Percentiles rank a stretch among this genome's conserved stretches.
phyloP scores from a whole-genome alignment of 495 filamentous ascomycete genomes.

The Parachaetomium inaequale region DNA sequence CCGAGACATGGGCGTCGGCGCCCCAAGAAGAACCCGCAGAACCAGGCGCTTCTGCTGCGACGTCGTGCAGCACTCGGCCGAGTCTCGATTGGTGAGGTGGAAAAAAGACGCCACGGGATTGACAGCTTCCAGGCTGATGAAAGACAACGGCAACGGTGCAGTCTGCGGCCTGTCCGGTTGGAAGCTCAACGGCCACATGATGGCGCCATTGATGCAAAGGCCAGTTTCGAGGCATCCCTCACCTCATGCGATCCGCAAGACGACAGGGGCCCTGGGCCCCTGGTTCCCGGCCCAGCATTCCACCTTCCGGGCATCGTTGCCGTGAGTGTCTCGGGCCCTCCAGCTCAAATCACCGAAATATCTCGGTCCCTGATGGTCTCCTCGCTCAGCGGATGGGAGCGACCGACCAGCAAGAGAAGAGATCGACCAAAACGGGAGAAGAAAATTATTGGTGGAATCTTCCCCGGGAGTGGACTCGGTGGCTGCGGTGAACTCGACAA shows the following conservation, averaged over 20 bases:
- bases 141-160: not conserved
- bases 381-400: too few species aligned
- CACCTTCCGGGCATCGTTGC: not conserved
- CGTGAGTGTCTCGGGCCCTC: not conserved
- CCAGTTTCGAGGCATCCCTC: not conserved
- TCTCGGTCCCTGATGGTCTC: not conserved
- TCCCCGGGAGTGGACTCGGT: too few species aligned
- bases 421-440: not conserved
- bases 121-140: too few species aligned
- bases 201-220: not conserved
- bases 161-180: not conserved
- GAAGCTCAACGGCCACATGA: not conserved
- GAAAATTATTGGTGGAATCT: not conserved
- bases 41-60: not conserved
- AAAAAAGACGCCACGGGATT: not conserved
- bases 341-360: conserved; percentile 2
- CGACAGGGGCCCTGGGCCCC: not conserved
- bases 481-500: not conserved
- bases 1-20: not conserved
- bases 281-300: not conserved
- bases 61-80: not conserved
- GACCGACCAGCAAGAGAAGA: not conserved
- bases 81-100: not conserved
- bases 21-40: not conserved
- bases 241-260: not conserved